These are phyloP conservation scores for Populus deltoides DNA, from an alignment of 345 rosid genomes.

Conservation along the genomic window DNA sequence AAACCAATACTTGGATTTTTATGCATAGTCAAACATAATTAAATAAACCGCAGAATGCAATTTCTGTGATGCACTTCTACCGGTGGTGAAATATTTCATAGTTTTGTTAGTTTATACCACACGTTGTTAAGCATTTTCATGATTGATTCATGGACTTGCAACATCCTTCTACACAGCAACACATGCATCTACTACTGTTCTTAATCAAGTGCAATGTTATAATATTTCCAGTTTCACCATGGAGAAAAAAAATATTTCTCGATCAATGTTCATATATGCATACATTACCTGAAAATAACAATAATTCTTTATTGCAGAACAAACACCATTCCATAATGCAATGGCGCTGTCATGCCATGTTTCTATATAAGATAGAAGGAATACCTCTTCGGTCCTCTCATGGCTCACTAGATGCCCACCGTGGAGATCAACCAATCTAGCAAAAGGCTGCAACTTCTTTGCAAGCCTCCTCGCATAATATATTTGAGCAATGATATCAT, in stretches of 20 bases:
- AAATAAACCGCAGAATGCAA: neutral
- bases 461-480: conserved; percentile 82
- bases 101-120: neutral
- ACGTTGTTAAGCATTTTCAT: neutral
- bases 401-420: conserved; percentile 98
- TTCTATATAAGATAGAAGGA: neutral
- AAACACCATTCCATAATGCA: neutral
- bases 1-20: neutral
- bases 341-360: neutral
- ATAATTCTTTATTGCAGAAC: neutral
- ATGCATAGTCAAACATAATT: neutral
- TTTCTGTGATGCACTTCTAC: neutral
- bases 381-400: conserved; percentile 89
- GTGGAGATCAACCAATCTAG: conserved; percentile 91
- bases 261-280: neutral
- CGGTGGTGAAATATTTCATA: neutral
- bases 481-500: conserved; percentile 90
- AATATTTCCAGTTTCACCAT: neutral
- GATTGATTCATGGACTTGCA: neutral
- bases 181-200: neutral
- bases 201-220: neutral
- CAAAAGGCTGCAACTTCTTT: conserved; percentile 67
- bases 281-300: neutral
- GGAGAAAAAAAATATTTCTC: neutral
- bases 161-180: neutral